A percentile compares a stretch with the other conserved stretches of the same genome.
Conservation (phyloP, 2,329 filamentous ascomycete species). For the Penicillium expansum region DNA sequence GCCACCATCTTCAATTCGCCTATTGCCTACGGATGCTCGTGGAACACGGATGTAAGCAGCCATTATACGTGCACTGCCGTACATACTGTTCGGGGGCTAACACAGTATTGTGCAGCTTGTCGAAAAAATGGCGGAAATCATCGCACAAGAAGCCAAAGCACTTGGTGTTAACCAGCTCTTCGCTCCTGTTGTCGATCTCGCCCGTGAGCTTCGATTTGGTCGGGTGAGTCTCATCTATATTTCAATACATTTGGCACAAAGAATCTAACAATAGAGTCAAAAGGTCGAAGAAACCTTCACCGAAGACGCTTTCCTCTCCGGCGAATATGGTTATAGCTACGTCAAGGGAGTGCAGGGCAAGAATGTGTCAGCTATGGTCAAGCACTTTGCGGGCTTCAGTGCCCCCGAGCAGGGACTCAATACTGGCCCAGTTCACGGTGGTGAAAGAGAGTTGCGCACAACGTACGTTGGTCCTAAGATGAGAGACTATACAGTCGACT, state of each 20-base stretch:
- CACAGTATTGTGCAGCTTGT: constrained; percentile 44
- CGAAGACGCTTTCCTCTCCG: constrained; percentile 66
- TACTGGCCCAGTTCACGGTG: constrained; percentile 58
- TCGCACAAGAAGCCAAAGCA: constrained; percentile 63
- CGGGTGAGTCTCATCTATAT: constrained; percentile 43
- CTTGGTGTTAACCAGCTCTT: constrained; percentile 73
- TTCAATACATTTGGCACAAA: background rate
- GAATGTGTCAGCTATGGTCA: constrained; percentile 69
- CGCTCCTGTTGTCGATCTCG: constrained; percentile 67
- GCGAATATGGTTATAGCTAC: constrained; percentile 64
- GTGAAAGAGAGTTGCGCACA: constrained; percentile 54
- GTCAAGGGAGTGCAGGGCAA: constrained; percentile 61
- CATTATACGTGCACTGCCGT: background rate
- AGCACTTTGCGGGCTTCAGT: constrained; percentile 71
- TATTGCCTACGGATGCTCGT: constrained; percentile 69
- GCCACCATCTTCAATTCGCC: constrained; percentile 78
- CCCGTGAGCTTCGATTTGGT: constrained; percentile 68
- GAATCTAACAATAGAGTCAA: background rate
- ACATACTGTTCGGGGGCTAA: background rate
- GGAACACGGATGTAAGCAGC: constrained; percentile 54
- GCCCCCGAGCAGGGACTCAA: constrained; percentile 71
- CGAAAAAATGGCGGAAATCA: constrained; percentile 63
- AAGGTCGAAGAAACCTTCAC: constrained; percentile 67
- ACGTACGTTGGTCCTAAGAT: constrained; percentile 49
- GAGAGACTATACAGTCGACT: background rate